Evolutionary conservation across 441 rosid species (phyloP).

Genomic region (Rhodomyrtus psidioides): DNA sequence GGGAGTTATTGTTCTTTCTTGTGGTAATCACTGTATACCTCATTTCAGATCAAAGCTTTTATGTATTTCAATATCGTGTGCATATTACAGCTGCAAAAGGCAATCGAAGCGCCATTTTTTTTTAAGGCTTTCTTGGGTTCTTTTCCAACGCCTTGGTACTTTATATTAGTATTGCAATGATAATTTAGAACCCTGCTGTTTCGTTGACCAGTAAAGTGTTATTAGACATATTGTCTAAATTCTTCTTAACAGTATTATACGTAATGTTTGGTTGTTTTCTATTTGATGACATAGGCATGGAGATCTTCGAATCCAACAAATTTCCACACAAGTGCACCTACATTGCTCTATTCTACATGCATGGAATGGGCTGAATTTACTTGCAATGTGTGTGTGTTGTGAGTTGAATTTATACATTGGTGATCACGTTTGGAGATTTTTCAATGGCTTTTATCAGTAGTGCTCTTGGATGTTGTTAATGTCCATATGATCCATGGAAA

Average conservation of each 20-base stretch:
- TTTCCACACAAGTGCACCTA: not conserved
- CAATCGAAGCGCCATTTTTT: not conserved
- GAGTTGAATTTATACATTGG: not conserved
- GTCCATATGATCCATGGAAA: not conserved
- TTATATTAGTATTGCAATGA: not conserved
- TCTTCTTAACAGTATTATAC: too few species aligned
- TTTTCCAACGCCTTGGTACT: not conserved
- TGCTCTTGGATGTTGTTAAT: not conserved
- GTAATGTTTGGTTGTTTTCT: not conserved
- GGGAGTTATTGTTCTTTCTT: not conserved
- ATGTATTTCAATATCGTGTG: not conserved
- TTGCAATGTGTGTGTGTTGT: not conserved
- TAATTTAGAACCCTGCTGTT: not conserved
- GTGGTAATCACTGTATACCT: not conserved
- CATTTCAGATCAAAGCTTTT: not conserved
- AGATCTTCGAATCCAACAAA: not conserved
- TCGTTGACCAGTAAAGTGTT: too few species aligned
- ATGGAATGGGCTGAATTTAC: not conserved
- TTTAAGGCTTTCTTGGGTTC: not conserved
- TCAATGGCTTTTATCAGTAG: too few species aligned
- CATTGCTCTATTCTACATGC: not conserved
- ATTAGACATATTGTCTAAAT: too few species aligned
- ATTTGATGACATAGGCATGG: not conserved
- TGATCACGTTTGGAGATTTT: too few species aligned
- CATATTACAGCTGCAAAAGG: not conserved